phyloP scores from a whole-genome alignment of 441 rosid genomes.

The Adansonia rubrostipa region DNA sequence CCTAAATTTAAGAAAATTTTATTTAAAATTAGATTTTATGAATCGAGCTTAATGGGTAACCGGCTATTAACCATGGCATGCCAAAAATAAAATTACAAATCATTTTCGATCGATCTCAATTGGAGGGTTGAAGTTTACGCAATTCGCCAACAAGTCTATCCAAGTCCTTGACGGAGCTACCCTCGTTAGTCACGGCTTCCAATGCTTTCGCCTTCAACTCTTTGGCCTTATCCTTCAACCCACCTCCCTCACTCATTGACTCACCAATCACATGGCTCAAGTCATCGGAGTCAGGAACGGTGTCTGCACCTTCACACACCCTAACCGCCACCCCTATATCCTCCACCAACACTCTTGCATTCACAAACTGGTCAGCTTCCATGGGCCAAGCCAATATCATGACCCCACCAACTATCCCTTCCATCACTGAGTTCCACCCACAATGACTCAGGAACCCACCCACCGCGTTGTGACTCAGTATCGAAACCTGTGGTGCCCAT shows the following conservation, averaged over 20 bases:
- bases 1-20: too few species aligned
- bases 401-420: conserved; percentile 49
- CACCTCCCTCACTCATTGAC: not conserved
- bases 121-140: conserved; percentile 12
- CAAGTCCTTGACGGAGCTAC: conserved; percentile 43
- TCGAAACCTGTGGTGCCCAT: conserved; percentile 53
- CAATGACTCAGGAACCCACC: conserved; percentile 66
- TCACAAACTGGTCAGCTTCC: conserved; percentile 56
- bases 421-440: conserved; percentile 61
- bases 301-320: conserved; percentile 45
- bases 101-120: too few species aligned
- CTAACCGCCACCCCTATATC: conserved; percentile 42
- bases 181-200: conserved; percentile 42
- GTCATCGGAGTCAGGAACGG: conserved; percentile 49
- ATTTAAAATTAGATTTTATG: too few species aligned
- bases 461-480: conserved; percentile 49
- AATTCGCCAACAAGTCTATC: conserved; percentile 39
- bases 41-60: too few species aligned
- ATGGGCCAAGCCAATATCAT: conserved; percentile 60
- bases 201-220: conserved; percentile 32
- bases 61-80: too few species aligned
- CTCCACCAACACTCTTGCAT: conserved; percentile 42
- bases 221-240: not conserved
- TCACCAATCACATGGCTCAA: conserved; percentile 30
- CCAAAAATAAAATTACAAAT: too few species aligned